phyloP scores from a whole-genome alignment of 176 grass and related monocot genomes.

The Canna indica region DNA sequence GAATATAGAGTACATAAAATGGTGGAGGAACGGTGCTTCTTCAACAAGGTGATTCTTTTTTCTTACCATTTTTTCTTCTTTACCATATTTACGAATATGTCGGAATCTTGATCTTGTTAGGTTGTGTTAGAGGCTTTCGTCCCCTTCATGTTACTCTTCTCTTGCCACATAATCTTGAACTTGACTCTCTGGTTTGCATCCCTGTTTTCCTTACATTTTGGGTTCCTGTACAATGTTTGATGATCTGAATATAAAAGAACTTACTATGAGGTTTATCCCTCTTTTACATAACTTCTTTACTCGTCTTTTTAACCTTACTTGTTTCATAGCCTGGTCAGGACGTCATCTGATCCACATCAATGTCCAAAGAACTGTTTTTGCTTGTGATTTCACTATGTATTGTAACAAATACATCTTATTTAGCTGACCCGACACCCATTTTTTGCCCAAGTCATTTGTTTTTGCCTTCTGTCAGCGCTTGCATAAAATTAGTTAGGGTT shows the following conservation, averaged over 20 bases:
- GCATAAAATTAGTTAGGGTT: neutral
- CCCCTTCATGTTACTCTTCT: neutral
- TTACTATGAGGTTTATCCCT: neutral
- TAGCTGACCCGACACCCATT: neutral
- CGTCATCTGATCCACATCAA: no score
- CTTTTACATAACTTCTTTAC: neutral
- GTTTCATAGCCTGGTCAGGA: neutral
- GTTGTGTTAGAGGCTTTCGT: neutral
- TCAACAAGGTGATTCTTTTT: constrained; percentile 15
- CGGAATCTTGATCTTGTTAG: neutral
- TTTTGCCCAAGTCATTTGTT: neutral
- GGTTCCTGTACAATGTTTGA: neutral
- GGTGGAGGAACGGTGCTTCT: constrained; percentile 16
- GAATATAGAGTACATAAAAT: neutral
- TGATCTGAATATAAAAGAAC: neutral
- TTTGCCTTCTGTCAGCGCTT: neutral
- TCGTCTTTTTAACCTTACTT: neutral
- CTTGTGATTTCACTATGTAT: no score
- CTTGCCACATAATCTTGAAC: no score
- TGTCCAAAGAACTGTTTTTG: neutral
- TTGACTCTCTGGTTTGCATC: neutral
- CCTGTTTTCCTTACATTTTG: neutral
- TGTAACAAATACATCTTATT: no score
- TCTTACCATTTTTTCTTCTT: neutral
- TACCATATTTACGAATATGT: neutral